phyloP scores from a whole-genome alignment of 768 basidiomycete species.

The Lentinus tigrinus region DNA sequence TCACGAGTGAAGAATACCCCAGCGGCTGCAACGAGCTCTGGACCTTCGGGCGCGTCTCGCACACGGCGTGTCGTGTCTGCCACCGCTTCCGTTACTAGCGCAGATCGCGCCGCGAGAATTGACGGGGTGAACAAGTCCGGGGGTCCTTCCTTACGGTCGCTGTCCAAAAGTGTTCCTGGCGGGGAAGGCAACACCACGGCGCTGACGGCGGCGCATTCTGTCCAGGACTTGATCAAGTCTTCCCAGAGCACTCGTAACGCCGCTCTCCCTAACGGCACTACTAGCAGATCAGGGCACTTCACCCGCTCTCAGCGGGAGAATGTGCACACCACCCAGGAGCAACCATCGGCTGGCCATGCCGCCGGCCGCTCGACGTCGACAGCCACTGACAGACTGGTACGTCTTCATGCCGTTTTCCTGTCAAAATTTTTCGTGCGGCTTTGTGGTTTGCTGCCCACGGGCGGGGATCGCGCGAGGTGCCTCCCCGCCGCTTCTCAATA shows the following conservation, averaged over 20 bases:
- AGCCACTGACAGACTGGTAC: slow-evolving; percentile 13
- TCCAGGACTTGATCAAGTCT: not conserved
- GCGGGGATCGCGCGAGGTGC: not conserved
- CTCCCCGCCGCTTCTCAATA: not conserved
- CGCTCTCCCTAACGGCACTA: slow-evolving; percentile 4
- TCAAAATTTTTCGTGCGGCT: not conserved
- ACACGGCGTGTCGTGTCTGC: slow-evolving; percentile 12
- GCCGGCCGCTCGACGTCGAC: slow-evolving; percentile 2
- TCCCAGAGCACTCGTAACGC: not conserved
- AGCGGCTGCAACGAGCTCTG: slow-evolving; percentile 9
- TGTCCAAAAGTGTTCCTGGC: slow-evolving; percentile 5
- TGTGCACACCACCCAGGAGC: slow-evolving; percentile 10
- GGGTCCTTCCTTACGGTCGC: slow-evolving; percentile 1
- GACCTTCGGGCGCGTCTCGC: not conserved
- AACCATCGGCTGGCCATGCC: not conserved
- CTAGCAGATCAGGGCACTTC: slow-evolving; percentile 19
- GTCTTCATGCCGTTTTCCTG: slow-evolving; percentile 1
- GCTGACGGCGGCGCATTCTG: not conserved
- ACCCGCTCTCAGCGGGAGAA: slow-evolving; percentile 11
- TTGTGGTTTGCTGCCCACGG: not conserved
- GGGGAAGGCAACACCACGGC: not conserved
- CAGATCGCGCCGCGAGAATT: slow-evolving; percentile 9
- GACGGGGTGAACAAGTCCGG: slow-evolving; percentile 4
- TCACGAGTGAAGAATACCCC: slow-evolving; percentile 19
- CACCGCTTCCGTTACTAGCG: slow-evolving; percentile 7